These are phyloP conservation scores for Fusarium sp. DNA, from an alignment of 2,329 filamentous ascomycete genomes.

Conservation along the genomic window DNA sequence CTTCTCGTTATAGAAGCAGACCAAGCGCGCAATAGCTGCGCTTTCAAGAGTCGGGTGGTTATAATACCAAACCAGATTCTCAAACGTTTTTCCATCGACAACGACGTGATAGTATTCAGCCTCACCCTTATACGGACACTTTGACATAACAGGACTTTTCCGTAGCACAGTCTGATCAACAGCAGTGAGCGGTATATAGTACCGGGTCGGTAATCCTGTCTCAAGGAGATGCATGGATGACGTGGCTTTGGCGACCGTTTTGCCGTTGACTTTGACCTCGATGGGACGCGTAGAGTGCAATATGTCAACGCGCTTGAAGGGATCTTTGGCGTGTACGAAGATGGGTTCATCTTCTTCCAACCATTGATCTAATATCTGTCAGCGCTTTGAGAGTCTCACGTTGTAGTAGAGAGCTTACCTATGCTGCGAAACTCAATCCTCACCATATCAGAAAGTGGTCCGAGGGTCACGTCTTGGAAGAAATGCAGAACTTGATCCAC, in stretches of 20 bases:
- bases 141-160: slow-evolving; percentile 64
- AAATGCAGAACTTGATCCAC: slow-evolving; percentile 56
- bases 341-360: slow-evolving; percentile 70
- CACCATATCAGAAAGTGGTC: slow-evolving; percentile 50
- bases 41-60: slow-evolving; percentile 68
- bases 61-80: slow-evolving; percentile 74
- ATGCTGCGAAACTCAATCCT: slow-evolving; percentile 54
- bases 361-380: slow-evolving; percentile 51
- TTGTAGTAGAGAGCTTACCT: slow-evolving; percentile 38
- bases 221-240: slow-evolving; percentile 69
- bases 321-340: slow-evolving; percentile 74
- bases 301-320: slow-evolving; percentile 74
- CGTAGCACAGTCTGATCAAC: slow-evolving; percentile 60
- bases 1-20: slow-evolving; percentile 78
- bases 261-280: slow-evolving; percentile 62
- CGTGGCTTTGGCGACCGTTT: slow-evolving; percentile 59
- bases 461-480: slow-evolving; percentile 52
- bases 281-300: slow-evolving; percentile 66
- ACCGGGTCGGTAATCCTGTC: slow-evolving; percentile 69
- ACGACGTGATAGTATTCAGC: slow-evolving; percentile 72
- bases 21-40: slow-evolving; percentile 63
- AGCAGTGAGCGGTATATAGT: slow-evolving; percentile 68
- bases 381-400: background rate
- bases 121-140: slow-evolving; percentile 76
- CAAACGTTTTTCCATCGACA: slow-evolving; percentile 57